A percentile compares a stretch with the other conserved stretches of the same genome.
phyloP scores from a whole-genome alignment of 257 asterid species.

The Penstemon barbatus region DNA sequence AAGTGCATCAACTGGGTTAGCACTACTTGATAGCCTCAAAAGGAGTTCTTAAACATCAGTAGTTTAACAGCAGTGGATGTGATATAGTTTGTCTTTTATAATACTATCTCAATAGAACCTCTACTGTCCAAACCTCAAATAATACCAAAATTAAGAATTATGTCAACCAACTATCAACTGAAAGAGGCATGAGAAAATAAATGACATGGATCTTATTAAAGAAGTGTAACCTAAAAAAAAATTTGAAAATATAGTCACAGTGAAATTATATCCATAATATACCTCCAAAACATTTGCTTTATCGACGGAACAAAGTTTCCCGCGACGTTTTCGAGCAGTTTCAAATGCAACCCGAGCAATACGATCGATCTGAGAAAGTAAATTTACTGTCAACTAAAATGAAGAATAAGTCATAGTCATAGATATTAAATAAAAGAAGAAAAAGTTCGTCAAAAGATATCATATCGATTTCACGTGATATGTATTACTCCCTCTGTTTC shows the following conservation, averaged over 20 bases:
- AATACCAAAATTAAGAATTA: conserved; percentile 9
- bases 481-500: too few species aligned
- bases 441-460: too few species aligned
- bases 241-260: conserved; percentile 13
- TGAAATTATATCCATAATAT: conserved; percentile 11
- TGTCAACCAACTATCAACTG: background rate
- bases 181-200: background rate
- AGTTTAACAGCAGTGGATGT: background rate
- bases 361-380: conserved; percentile 74
- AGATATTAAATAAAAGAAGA: background rate
- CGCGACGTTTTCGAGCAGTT: conserved; percentile 85
- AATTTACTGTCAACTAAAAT: conserved; percentile 17
- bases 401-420: background rate
- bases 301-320: conserved; percentile 94
- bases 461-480: too few species aligned
- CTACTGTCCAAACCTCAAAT: background rate
- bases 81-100: background rate
- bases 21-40: background rate
- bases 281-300: conserved; percentile 99
- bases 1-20: conserved; percentile 19
- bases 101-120: background rate
- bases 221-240: conserved; percentile 1
- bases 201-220: background rate
- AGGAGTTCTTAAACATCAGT: too few species aligned
- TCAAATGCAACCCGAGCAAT: conserved; percentile 96